A percentile compares a stretch with the other conserved stretches of the same genome.
These are phyloP conservation scores for Arctium lappa DNA, from an alignment of 129 eudicot species.

Conservation along the genomic window DNA sequence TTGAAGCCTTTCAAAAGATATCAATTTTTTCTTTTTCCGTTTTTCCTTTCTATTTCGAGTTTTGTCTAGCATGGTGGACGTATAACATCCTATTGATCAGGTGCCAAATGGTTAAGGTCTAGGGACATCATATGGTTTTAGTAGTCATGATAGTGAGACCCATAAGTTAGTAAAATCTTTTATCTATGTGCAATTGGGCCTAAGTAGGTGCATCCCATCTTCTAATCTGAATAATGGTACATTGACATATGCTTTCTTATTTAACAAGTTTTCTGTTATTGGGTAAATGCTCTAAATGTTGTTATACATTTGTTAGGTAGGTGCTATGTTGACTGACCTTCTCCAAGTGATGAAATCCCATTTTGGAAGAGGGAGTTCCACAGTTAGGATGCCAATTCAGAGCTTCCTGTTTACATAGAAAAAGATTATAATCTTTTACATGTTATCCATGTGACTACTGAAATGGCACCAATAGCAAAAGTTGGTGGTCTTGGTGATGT, in stretches of 20 bases:
- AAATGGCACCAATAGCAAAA: constrained; percentile 89
- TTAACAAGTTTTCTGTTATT: neutral
- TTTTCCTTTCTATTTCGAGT: too few species aligned
- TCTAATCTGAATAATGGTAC: neutral
- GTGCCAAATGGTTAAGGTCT: too few species aligned
- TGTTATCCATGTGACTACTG: constrained; percentile 76
- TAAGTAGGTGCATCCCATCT: neutral
- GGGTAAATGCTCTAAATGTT: neutral
- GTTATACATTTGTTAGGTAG: constrained; percentile 30
- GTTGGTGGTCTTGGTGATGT: constrained; percentile 97
- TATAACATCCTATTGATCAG: too few species aligned
- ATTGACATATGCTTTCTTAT: neutral
- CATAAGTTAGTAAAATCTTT: too few species aligned
- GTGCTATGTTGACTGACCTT: constrained; percentile 57
- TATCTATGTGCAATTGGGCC: too few species aligned
- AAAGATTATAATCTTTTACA: constrained; percentile 67
- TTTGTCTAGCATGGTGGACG: too few species aligned
- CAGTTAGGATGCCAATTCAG: constrained; percentile 38
- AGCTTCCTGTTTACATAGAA: constrained; percentile 27
- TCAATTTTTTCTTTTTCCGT: too few species aligned
- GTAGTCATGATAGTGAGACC: neutral
- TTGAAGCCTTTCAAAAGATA: too few species aligned
- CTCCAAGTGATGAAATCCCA: constrained; percentile 70
- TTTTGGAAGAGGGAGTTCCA: constrained; percentile 71
- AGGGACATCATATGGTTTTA: too few species aligned